Conservation (phyloP, 2,329 filamentous ascomycete genomes). For the Colletotrichum godetiae region DNA sequence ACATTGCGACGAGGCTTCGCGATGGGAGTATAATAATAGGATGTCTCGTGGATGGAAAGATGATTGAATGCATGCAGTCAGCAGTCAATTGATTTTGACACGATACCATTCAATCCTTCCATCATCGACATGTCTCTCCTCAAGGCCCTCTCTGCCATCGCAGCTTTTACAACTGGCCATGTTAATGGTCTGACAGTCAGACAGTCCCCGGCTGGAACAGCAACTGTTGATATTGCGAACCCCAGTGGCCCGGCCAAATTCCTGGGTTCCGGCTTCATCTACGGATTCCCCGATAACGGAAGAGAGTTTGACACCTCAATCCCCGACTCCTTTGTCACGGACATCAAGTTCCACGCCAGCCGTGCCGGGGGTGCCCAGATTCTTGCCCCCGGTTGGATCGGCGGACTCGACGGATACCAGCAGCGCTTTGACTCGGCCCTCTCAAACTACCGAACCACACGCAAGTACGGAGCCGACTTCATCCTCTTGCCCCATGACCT, state of each 20-base stretch:
- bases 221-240: background rate
- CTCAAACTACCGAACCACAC: slow-evolving; percentile 14
- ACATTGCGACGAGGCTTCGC: background rate
- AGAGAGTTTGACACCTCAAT: slow-evolving; percentile 22
- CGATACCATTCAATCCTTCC: background rate
- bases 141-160: background rate
- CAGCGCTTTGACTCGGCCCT: slow-evolving; percentile 2
- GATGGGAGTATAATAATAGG: background rate
- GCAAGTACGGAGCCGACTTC: slow-evolving; percentile 1
- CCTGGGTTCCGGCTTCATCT: slow-evolving; percentile 33
- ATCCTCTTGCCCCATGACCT: background rate
- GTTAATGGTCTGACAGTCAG: background rate
- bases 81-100: background rate
- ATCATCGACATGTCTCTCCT: background rate
- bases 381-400: background rate
- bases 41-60: background rate
- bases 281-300: slow-evolving; percentile 31
- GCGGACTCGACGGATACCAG: background rate
- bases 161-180: background rate
- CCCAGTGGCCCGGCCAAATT: background rate
- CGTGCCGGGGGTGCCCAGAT: slow-evolving; percentile 34
- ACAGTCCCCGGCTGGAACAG: background rate
- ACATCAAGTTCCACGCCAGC: slow-evolving; percentile 23
- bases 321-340: slow-evolving; percentile 15
- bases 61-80: background rate